Percentiles rank a stretch among this genome's conserved stretches.
Evolutionary conservation across 2,329 filamentous ascomycete genomes (phyloP).

Genomic region (Colletotrichum nymphaeae): DNA sequence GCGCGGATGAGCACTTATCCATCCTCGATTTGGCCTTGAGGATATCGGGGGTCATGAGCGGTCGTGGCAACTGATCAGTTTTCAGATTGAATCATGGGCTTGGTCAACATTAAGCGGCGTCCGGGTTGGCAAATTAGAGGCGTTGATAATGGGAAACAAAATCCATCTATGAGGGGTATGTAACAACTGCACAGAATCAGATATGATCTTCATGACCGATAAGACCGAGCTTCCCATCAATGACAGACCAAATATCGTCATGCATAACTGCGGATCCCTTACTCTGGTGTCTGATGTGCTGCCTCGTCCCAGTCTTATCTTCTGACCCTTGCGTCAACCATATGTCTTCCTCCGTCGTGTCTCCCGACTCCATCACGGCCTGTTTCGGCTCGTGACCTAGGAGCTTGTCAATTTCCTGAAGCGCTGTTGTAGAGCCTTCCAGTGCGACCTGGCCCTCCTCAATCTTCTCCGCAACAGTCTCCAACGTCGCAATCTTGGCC

Average conservation of each 20-base stretch:
- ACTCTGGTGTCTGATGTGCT: constrained; percentile 36
- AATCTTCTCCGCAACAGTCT: constrained; percentile 68
- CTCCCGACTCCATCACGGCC: constrained; percentile 38
- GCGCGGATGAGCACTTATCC: constrained; percentile 92
- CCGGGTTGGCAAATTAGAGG: constrained; percentile 21
- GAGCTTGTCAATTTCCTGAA: constrained; percentile 63
- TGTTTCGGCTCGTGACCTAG: constrained; percentile 50
- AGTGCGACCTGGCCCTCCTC: constrained; percentile 68
- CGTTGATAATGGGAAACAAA: constrained; percentile 9
- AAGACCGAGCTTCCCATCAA: constrained; percentile 67
- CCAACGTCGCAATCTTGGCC: constrained; percentile 68
- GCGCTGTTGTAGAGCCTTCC: constrained; percentile 60
- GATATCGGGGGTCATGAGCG: constrained; percentile 78
- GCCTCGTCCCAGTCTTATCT: constrained; percentile 41
- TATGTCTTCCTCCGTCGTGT: constrained; percentile 44
- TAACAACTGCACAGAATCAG: constrained; percentile 13
- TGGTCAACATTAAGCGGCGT: constrained; percentile 14
- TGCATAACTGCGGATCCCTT: constrained; percentile 39
- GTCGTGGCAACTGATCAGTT: constrained; percentile 42
- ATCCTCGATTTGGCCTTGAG: constrained; percentile 87
- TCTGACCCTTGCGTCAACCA: constrained; percentile 50
- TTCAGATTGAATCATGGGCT: background rate
- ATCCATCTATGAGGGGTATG: constrained; percentile 16
- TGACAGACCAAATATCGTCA: constrained; percentile 60
- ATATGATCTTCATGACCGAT: constrained; percentile 51